Evolutionary conservation across 306 rosid species (phyloP).

Genomic region (Hylodesmum podocarpum): DNA sequence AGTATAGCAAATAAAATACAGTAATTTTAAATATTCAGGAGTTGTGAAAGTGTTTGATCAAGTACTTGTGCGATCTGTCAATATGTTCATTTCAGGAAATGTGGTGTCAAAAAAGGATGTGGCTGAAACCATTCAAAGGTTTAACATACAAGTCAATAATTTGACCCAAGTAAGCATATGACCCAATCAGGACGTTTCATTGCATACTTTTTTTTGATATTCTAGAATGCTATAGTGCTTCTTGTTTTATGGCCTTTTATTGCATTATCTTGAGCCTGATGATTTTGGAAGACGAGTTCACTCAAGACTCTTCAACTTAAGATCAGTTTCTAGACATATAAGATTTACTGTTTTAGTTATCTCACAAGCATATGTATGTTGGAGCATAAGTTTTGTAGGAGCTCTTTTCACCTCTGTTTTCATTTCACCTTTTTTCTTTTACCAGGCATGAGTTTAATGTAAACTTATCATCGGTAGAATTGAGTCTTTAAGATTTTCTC

Average conservation of each 20-base stretch:
- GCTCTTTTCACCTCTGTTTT: neutral
- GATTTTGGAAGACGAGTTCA: neutral
- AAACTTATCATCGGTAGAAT: neutral
- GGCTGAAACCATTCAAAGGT: conserved; percentile 70
- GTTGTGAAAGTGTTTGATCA: neutral
- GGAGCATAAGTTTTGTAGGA: neutral
- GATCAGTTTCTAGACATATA: neutral
- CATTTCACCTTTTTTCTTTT: neutral
- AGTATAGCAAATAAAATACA: neutral
- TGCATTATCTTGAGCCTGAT: neutral
- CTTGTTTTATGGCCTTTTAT: neutral
- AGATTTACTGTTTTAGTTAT: neutral
- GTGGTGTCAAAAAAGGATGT: conserved; percentile 71
- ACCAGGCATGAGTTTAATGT: neutral
- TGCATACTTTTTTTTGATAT: conserved; percentile 17
- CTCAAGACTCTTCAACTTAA: neutral
- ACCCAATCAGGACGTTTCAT: conserved; percentile 16
- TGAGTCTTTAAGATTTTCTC: neutral
- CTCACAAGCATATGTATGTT: neutral
- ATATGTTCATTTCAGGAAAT: conserved; percentile 66
- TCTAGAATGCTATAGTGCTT: neutral
- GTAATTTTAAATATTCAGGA: neutral
- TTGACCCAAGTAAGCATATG: conserved; percentile 75
- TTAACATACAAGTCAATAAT: conserved; percentile 94
- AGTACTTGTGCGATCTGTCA: conserved; percentile 15